Percentiles rank a stretch among this genome's conserved stretches.
These are phyloP conservation scores for Pseudogymnoascus sp. DNA, from an alignment of 2,329 filamentous ascomycete species.

Conservation along the genomic window DNA sequence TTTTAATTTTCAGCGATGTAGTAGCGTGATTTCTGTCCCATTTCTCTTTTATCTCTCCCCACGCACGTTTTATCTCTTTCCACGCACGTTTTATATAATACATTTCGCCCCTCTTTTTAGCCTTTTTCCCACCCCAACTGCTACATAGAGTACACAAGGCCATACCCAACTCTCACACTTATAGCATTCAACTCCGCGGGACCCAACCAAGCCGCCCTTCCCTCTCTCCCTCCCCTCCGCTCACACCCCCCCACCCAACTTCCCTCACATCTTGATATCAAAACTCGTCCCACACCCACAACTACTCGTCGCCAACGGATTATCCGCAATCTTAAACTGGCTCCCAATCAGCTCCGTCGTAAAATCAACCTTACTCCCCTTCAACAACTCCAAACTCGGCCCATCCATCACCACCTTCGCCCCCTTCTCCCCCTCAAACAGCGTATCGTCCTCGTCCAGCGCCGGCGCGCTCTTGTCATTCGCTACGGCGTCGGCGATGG, in stretches of 20 bases:
- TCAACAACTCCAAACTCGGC: slow-evolving; percentile 77
- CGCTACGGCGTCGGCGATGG: neutral
- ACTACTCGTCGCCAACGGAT: slow-evolving; percentile 83
- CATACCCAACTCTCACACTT: neutral
- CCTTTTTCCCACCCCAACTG: neutral
- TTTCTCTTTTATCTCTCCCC: neutral
- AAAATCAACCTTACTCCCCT: slow-evolving; percentile 92
- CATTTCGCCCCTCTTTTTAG: neutral
- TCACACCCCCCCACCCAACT: slow-evolving; percentile 34
- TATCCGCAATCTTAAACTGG: slow-evolving; percentile 95
- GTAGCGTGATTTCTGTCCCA: neutral
- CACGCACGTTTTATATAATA: neutral
- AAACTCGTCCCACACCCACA: slow-evolving; percentile 98
- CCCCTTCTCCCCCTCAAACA: slow-evolving; percentile 60
- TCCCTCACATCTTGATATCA: slow-evolving; percentile 65
- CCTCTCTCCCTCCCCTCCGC: neutral
- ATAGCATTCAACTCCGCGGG: neutral
- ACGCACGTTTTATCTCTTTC: too few relatives aligned
- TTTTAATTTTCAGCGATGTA: slow-evolving; percentile 2
- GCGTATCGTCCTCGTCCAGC: slow-evolving; percentile 72
- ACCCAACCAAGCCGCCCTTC: neutral
- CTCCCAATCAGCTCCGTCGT: slow-evolving; percentile 91
- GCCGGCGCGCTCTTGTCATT: slow-evolving; percentile 33
- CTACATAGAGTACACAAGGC: neutral
- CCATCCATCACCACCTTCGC: slow-evolving; percentile 87